Conservation (phyloP, 208 protist species). For the Acanthamoeba healyi region DNA sequence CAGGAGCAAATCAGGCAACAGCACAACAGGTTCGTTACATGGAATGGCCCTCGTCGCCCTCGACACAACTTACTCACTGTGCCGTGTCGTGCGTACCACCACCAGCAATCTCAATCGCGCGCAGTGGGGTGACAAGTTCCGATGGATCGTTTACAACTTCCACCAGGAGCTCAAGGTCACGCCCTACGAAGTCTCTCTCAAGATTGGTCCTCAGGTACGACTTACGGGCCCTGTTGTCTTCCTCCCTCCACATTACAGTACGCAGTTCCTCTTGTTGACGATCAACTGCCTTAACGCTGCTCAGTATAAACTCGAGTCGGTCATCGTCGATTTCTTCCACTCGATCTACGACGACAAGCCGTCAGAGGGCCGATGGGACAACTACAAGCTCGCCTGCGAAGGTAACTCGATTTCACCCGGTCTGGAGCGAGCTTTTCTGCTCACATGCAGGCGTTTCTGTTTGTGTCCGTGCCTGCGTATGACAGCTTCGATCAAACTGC, state of each 20-base stretch:
- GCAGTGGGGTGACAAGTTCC: slow-evolving; percentile 57
- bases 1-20: slow-evolving; percentile 42
- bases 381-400: slow-evolving; percentile 35
- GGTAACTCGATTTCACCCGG: neutral
- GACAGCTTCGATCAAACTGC: slow-evolving; percentile 11
- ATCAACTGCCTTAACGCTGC: too few species aligned
- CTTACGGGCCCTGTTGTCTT: neutral
- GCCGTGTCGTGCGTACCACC: neutral
- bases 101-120: slow-evolving; percentile 24
- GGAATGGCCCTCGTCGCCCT: too few species aligned
- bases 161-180: slow-evolving; percentile 67
- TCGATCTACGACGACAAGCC: slow-evolving; percentile 50
- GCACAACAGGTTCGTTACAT: slow-evolving; percentile 7
- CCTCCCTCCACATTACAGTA: neutral
- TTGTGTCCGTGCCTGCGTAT: neutral
- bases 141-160: slow-evolving; percentile 56
- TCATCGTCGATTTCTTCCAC: slow-evolving; percentile 43
- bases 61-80: neutral
- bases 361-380: slow-evolving; percentile 34
- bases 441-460: neutral
- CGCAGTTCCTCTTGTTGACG: neutral
- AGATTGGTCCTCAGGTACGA: slow-evolving; percentile 35
- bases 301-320: slow-evolving; percentile 58
- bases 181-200: slow-evolving; percentile 51
- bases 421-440: too few species aligned